Percentiles rank a stretch among this genome's conserved stretches.
Evolutionary conservation across 208 protist genomes (phyloP).

Genomic region (Acanthamoeba triangularis): DNA sequence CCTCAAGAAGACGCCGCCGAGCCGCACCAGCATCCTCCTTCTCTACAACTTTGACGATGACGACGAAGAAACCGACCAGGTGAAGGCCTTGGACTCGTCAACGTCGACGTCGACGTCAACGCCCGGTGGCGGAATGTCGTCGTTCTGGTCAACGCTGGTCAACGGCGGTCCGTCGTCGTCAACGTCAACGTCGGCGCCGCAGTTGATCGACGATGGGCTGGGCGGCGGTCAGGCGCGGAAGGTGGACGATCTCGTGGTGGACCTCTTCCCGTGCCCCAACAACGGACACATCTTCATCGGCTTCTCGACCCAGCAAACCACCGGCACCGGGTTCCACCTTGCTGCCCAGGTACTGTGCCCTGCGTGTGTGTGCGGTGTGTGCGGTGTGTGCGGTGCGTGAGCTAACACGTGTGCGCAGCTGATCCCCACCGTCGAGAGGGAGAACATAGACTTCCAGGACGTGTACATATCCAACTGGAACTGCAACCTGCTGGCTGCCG

Average conservation of each 20-base stretch:
- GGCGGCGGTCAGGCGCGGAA: background rate
- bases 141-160: background rate
- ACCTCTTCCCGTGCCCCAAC: constrained; percentile 39
- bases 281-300: constrained; percentile 70
- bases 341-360: constrained; percentile 4
- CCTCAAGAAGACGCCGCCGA: constrained; percentile 47
- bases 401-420: background rate
- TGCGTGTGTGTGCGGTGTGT: too few species aligned
- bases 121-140: background rate
- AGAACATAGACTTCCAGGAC: constrained; percentile 56
- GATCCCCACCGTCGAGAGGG: constrained; percentile 27
- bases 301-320: constrained; percentile 50
- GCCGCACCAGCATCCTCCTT: constrained; percentile 20
- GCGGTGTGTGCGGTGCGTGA: too few species aligned
- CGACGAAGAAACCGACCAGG: background rate
- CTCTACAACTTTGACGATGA: constrained; percentile 52
- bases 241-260: constrained; percentile 36
- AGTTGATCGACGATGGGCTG: background rate
- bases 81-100: background rate
- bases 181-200: background rate
- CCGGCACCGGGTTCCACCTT: constrained; percentile 44
- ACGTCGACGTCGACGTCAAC: background rate
- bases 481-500: constrained; percentile 52
- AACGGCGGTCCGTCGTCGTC: background rate
- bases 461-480: constrained; percentile 62